Base-by-base conservation (phyloP, 768 basidiomycete species). In the Candolleomyces eurysporus region DNA sequence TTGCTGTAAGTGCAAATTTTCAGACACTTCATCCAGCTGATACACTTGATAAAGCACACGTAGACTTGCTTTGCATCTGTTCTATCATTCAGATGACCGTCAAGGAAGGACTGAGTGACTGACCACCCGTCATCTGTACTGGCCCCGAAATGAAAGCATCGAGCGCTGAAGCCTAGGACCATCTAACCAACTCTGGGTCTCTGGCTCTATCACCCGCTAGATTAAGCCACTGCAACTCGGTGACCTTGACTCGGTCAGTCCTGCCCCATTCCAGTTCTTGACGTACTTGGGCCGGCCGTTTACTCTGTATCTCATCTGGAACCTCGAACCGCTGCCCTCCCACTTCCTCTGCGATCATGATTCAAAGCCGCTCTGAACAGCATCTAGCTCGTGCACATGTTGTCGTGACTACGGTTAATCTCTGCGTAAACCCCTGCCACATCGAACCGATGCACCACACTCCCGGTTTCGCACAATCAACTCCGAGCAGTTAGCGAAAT, bases 401-500 rank as follows among this genome's bases (percentile, higher is more conserved):
- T 52, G 51, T 16, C 16, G 17, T 17, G n/a, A 36, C n/a, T 22
- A 32, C 39, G 53, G 53, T 42, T 55, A 55, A 55, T 10, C 53
- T 21, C 21, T 40, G 32, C 31, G 53, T n/a, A 21, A 32, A 40
- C 11, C 16, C 53, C 53, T 55, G 32, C 14, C 53, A 16, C 22
- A 17, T 2, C 21, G 19, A 55, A n/a, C 7, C 53, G 6, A 55
- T 32, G 53, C 53, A 19, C 53, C 53, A 55, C 4, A 55, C 36
- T 19, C 19, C 32, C 39, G 53, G 53, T 4, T 13, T 32, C 40
- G n/a, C 53, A n/a, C 53, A n/a, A 40, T 13, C 51, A 55, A 55
- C 26, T 39, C 53, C 53, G 53, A 53, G 51, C 51, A 53, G 26
- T 14, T 53, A 16, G 51, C 51, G 51, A 55, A 55, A 55, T 55